A percentile compares a stretch with the other conserved stretches of the same genome.
These are phyloP conservation scores for Phenoliferia sp. DNA, from an alignment of 1,284 basidiomycete genomes.

Conservation along the genomic window DNA sequence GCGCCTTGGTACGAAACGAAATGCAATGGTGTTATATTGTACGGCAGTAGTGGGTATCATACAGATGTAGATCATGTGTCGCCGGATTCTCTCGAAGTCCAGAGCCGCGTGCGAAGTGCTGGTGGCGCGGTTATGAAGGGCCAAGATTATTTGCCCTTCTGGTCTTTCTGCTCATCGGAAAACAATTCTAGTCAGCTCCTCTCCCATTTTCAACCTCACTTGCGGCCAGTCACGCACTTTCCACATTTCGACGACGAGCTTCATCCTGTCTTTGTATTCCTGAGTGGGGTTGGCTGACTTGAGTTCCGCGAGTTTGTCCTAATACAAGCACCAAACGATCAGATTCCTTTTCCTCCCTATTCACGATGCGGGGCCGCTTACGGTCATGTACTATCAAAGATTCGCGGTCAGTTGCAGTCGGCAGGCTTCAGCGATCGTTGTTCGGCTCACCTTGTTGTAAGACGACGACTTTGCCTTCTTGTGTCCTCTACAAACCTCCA, in stretches of 20 bases:
- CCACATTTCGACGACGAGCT: background rate
- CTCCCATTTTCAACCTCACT: background rate
- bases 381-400: background rate
- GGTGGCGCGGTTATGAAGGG: background rate
- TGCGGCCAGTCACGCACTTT: background rate
- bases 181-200: background rate
- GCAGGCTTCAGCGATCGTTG: background rate
- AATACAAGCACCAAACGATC: background rate
- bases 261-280: background rate
- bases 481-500: background rate
- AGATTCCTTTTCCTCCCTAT: too few relatives aligned
- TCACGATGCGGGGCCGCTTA: background rate
- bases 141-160: background rate
- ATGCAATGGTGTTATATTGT: background rate
- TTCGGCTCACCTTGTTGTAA: conserved; percentile 1
- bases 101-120: too few relatives aligned
- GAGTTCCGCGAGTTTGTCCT: conserved; percentile 4
- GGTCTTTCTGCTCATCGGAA: background rate
- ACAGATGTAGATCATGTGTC: background rate
- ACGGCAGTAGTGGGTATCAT: background rate
- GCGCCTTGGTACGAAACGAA: too few relatives aligned
- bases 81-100: too few relatives aligned
- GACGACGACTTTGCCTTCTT: conserved; percentile 1
- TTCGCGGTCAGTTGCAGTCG: background rate
- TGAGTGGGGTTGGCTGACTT: background rate